Evolutionary conservation across 148 eudicot genomes (phyloP).

Genomic region (Chenopodium suecicum): DNA sequence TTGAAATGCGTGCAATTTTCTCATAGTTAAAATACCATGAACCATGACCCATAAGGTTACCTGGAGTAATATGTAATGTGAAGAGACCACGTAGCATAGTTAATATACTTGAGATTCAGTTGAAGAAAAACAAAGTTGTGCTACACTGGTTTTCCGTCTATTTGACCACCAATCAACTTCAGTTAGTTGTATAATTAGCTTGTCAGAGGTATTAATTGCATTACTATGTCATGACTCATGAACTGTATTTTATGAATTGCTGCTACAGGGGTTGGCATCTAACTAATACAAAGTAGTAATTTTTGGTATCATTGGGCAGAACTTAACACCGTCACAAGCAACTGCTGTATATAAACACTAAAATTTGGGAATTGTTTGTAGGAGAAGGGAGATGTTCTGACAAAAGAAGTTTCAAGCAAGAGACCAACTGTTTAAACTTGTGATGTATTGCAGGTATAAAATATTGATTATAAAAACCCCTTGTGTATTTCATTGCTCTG

Average conservation of each 20-base stretch:
- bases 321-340: background rate
- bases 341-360: background rate
- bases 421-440: slow-evolving; percentile 35
- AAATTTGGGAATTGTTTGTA: slow-evolving; percentile 25
- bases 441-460: background rate
- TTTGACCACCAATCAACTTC: too few species aligned
- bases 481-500: background rate
- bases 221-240: background rate
- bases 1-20: too few species aligned
- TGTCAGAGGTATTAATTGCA: background rate
- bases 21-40: too few species aligned
- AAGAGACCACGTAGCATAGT: too few species aligned
- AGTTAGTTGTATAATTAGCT: background rate
- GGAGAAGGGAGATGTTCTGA: slow-evolving; percentile 51
- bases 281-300: background rate
- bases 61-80: too few species aligned
- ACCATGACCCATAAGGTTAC: too few species aligned
- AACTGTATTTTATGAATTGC: background rate
- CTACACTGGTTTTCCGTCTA: too few species aligned
- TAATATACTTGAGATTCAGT: too few species aligned
- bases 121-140: too few species aligned
- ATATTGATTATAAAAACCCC: background rate
- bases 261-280: too few species aligned
- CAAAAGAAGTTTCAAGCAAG: slow-evolving; percentile 44
- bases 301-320: background rate